A percentile compares a stretch with the other conserved stretches of the same genome.
Evolutionary conservation across 2,329 filamentous ascomycete species (phyloP).

Genomic region (Monosporascus ibericus): DNA sequence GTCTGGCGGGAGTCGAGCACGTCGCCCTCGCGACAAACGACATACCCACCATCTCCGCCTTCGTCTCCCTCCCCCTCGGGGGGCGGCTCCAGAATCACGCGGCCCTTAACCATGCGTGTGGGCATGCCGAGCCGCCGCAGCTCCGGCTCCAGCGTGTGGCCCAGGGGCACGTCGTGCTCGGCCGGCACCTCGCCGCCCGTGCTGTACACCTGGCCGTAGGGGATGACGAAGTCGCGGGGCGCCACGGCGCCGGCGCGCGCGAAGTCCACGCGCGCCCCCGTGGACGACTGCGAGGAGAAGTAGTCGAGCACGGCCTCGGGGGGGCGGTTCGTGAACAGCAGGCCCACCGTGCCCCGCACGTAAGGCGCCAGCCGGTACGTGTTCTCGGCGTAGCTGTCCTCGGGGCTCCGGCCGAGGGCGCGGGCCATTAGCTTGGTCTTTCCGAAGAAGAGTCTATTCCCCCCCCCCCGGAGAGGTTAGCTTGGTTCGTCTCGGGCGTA

Average conservation of each 20-base stretch:
- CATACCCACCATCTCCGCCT: conserved; percentile 50
- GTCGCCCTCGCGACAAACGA: conserved; percentile 80
- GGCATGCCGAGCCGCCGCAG: conserved; percentile 85
- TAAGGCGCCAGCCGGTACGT: conserved; percentile 63
- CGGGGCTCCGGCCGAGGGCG: conserved; percentile 73
- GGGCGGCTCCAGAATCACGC: conserved; percentile 60
- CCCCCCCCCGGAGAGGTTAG: too few relatives aligned
- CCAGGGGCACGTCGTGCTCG: conserved; percentile 79
- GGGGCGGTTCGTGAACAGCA: conserved; percentile 80
- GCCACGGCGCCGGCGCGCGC: conserved; percentile 79
- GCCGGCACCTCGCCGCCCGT: conserved; percentile 71
- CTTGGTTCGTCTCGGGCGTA: conserved; percentile 3
- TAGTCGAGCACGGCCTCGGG: conserved; percentile 62
- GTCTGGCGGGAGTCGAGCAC: conserved; percentile 87
- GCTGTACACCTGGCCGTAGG: conserved; percentile 75
- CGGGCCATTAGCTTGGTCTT: conserved; percentile 99
- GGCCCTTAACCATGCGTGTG: conserved; percentile 81
- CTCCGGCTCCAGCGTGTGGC: conserved; percentile 85
- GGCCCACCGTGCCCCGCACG: conserved; percentile 76
- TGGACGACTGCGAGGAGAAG: conserved; percentile 55
- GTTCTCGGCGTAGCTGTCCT: conserved; percentile 75
- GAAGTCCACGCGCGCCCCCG: conserved; percentile 61
- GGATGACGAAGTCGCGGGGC: conserved; percentile 70
- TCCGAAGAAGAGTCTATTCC: conserved; percentile 97
- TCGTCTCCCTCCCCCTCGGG: conserved; percentile 46